A percentile compares a stretch with the other conserved stretches of the same genome.
These are phyloP conservation scores for Phytophthora quininea DNA, from an alignment of 352 stramenopile species.

Conservation along the genomic window DNA sequence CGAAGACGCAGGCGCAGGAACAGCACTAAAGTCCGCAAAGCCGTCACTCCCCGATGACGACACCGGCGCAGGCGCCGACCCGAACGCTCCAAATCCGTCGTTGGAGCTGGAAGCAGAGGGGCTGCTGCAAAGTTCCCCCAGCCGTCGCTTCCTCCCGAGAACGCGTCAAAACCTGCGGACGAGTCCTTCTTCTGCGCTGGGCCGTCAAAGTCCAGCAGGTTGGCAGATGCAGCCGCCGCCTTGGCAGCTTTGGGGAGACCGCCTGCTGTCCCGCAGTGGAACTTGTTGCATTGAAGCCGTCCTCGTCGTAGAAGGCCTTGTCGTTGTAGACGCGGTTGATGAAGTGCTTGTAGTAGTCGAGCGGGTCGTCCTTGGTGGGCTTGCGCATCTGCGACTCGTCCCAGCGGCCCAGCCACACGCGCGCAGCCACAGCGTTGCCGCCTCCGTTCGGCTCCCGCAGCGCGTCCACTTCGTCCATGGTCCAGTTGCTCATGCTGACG, in stretches of 20 bases:
- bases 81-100: slow-evolving; percentile 55
- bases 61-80: slow-evolving; percentile 19
- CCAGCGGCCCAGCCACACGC: slow-evolving; percentile 90
- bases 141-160: slow-evolving; percentile 28
- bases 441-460: slow-evolving; percentile 86
- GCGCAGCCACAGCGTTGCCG: slow-evolving; percentile 85
- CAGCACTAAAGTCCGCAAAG: slow-evolving; percentile 50
- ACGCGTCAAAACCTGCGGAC: slow-evolving; percentile 48
- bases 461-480: slow-evolving; percentile 88
- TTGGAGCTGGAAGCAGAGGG: slow-evolving; percentile 23
- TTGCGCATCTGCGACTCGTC: slow-evolving; percentile 75
- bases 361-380: slow-evolving; percentile 70
- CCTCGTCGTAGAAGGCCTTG: slow-evolving; percentile 73
- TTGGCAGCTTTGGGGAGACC: slow-evolving; percentile 1
- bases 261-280: slow-evolving; percentile 12
- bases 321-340: slow-evolving; percentile 89
- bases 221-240: slow-evolving; percentile 28
- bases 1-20: slow-evolving; percentile 23
- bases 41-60: slow-evolving; percentile 19
- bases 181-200: slow-evolving; percentile 31
- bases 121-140: slow-evolving; percentile 43
- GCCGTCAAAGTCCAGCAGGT: slow-evolving; percentile 68
- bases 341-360: slow-evolving; percentile 89
- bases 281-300: slow-evolving; percentile 13
- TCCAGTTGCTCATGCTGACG: slow-evolving; percentile 96